These are phyloP conservation scores for Licmophora abbreviata DNA, from an alignment of 108 stramenopile species.

Conservation along the genomic window DNA sequence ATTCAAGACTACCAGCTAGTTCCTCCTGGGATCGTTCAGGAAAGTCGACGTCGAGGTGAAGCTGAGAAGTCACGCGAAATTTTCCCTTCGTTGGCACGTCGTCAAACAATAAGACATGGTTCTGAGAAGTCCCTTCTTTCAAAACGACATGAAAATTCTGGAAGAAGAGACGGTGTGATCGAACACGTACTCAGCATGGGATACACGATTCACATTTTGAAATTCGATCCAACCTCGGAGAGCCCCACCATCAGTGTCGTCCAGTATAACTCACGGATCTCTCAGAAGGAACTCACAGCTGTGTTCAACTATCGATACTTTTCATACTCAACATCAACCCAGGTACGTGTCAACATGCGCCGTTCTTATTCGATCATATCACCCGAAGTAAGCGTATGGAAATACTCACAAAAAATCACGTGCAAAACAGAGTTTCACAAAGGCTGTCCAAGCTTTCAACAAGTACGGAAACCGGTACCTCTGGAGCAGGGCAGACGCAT, in stretches of 20 bases:
- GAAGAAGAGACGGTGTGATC: conserved; percentile 12
- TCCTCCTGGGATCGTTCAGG: conserved; percentile 34
- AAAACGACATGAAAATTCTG: too few species aligned
- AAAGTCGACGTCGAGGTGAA: conserved; percentile 36
- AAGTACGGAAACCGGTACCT: conserved; percentile 67
- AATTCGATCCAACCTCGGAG: conserved; percentile 47
- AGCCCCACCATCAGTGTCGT: conserved; percentile 2
- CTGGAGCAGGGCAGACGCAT: conserved; percentile 80
- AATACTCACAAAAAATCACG: too few species aligned
- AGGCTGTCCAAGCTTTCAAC: conserved; percentile 73
- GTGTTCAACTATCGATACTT: conserved; percentile 6
- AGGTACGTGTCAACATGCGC: conserved; percentile 20
- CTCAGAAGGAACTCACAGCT: background rate
- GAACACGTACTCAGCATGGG: conserved; percentile 68
- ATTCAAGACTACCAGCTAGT: conserved; percentile 84
- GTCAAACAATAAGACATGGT: too few species aligned
- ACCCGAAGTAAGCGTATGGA: conserved; percentile 22
- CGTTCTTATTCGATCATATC: conserved; percentile 1
- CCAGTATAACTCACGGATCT: background rate
- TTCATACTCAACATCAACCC: conserved; percentile 41
- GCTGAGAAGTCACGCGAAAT: conserved; percentile 21
- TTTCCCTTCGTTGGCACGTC: background rate
- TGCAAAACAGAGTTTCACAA: conserved; percentile 22
- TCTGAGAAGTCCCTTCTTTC: too few species aligned
- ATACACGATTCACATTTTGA: conserved; percentile 74